Conservation (phyloP, 169 alveolate genomes). For the Plasmodium berghei region DNA sequence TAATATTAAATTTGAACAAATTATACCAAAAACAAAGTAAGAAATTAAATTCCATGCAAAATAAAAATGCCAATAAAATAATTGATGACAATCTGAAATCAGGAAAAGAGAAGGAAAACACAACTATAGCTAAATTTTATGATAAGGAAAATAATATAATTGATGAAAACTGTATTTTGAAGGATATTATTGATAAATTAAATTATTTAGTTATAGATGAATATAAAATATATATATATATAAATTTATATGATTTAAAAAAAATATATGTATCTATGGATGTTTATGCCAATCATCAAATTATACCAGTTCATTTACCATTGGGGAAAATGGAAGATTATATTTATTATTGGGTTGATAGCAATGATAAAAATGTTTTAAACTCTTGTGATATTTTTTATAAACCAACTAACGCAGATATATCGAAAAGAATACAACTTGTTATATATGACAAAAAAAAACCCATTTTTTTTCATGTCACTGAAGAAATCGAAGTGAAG, state of each 20-base stretch:
- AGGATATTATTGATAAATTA: conserved; percentile 28
- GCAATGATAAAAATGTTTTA: conserved; percentile 11
- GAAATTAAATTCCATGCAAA: conserved; percentile 4
- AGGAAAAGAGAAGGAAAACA: conserved; percentile 1
- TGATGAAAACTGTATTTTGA: conserved; percentile 32
- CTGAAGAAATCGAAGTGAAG: conserved; percentile 41
- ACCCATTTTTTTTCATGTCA: conserved; percentile 47
- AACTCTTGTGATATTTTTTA: conserved; percentile 47
- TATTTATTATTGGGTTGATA: conserved; percentile 35
- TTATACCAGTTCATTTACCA: conserved; percentile 50
- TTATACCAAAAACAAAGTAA: conserved; percentile 28
- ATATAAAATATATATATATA: conserved; percentile 33
- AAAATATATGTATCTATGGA: conserved; percentile 74
- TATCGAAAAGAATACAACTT: conserved; percentile 32
- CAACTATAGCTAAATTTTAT: conserved; percentile 16
- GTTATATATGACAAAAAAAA: conserved; percentile 61
- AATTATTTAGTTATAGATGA: conserved; percentile 48
- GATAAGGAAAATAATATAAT: conserved; percentile 58
- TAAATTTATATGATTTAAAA: conserved; percentile 40
- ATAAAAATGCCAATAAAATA: neutral
- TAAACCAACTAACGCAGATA: conserved; percentile 42
- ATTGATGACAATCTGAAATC: neutral
- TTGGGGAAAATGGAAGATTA: conserved; percentile 19
- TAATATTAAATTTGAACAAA: conserved; percentile 57
- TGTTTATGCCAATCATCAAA: conserved; percentile 57